These are phyloP conservation scores for Teratosphaeria zuluensis DNA, from an alignment of 2,329 filamentous ascomycete species.

Conservation along the genomic window DNA sequence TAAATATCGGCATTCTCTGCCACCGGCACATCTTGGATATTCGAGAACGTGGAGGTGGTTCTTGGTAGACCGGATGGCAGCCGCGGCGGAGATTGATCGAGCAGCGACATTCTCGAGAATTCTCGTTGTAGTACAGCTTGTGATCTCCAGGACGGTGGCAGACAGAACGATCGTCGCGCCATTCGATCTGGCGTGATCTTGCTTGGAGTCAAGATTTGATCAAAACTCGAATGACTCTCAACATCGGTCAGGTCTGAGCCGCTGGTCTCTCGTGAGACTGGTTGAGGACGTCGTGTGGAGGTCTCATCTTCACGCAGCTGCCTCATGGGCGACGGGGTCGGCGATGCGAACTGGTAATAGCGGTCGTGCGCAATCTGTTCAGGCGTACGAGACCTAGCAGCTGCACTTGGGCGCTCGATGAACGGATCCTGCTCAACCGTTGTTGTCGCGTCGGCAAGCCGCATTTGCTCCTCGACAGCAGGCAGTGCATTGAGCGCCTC, in stretches of 20 bases:
- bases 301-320: neutral
- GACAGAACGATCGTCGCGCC: neutral
- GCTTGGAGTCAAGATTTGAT: slow-evolving; percentile 19
- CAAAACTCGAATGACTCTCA: slow-evolving; percentile 21
- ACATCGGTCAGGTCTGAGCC: slow-evolving; percentile 14
- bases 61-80: neutral
- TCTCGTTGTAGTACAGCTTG: slow-evolving; percentile 7
- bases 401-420: neutral
- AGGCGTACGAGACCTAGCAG: neutral
- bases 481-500: slow-evolving; percentile 17
- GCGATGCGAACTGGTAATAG: slow-evolving; percentile 1
- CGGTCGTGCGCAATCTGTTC: neutral
- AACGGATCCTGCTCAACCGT: neutral
- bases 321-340: neutral
- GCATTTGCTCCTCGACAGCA: neutral
- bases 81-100: slow-evolving; percentile 2
- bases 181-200: slow-evolving; percentile 6
- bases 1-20: neutral
- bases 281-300: neutral
- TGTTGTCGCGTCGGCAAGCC: neutral
- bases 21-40: neutral
- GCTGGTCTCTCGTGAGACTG: slow-evolving; percentile 1
- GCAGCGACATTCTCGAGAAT: slow-evolving; percentile 9
- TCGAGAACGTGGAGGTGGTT: neutral
- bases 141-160: slow-evolving; percentile 1